These are phyloP conservation scores for Microstegium vimineum DNA, from an alignment of 176 grass and related monocot species.

Conservation along the genomic window DNA sequence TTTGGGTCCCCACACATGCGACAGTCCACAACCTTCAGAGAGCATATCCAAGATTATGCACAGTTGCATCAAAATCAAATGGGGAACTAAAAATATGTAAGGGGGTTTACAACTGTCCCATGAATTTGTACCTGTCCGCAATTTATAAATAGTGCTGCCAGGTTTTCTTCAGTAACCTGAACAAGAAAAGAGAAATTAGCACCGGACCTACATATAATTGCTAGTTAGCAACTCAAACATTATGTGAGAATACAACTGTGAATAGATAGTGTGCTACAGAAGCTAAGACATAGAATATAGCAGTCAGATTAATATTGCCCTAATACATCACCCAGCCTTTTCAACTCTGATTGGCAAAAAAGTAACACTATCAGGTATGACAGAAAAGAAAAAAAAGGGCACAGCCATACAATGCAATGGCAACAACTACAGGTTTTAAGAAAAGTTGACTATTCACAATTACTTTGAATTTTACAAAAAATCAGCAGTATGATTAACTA, in stretches of 20 bases:
- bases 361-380: neutral
- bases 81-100: neutral
- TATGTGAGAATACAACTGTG: neutral
- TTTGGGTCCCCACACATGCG: constrained; percentile 98
- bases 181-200: constrained; percentile 20
- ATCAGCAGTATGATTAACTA: neutral
- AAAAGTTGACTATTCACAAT: neutral
- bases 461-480: neutral
- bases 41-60: neutral
- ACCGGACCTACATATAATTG: constrained; percentile 9
- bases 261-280: neutral
- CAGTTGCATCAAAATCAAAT: neutral
- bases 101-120: neutral
- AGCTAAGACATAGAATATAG: constrained; percentile 7
- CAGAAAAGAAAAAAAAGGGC: neutral
- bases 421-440: neutral
- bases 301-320: neutral
- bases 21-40: constrained; percentile 90
- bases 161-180: constrained; percentile 97
- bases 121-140: constrained; percentile 58
- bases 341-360: neutral
- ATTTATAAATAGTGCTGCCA: constrained; percentile 92
- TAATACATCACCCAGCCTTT: neutral
- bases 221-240: neutral
- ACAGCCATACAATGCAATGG: neutral